Evolutionary conservation across 2,329 filamentous ascomycete species (phyloP).

Genomic region (Ceratocystis cacaofunesta): DNA sequence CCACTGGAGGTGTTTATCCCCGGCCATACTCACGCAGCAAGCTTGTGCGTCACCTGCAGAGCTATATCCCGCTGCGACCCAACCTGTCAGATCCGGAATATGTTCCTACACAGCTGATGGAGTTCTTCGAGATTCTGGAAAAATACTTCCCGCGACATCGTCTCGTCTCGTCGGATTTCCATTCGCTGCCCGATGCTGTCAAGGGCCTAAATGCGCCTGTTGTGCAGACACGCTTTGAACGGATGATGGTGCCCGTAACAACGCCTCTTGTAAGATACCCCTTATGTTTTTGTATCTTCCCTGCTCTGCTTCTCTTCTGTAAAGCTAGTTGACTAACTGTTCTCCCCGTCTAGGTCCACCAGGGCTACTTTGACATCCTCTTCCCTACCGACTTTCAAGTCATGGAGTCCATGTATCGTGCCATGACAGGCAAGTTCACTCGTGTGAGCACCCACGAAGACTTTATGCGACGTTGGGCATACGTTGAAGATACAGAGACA

Average conservation of each 20-base stretch:
- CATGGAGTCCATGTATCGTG: constrained; percentile 81
- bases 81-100: constrained; percentile 80
- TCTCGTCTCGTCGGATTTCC: constrained; percentile 81
- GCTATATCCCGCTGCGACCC: constrained; percentile 51
- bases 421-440: constrained; percentile 83
- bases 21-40: constrained; percentile 42
- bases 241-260: constrained; percentile 73
- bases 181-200: constrained; percentile 67
- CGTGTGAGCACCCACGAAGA: constrained; percentile 75
- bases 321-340: neutral
- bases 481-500: constrained; percentile 77
- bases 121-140: constrained; percentile 86
- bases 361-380: constrained; percentile 97
- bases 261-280: constrained; percentile 63
- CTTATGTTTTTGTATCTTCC: neutral
- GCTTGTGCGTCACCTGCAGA: constrained; percentile 46
- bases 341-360: constrained; percentile 54
- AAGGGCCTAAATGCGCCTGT: constrained; percentile 82
- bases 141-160: constrained; percentile 81
- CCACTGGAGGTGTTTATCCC: constrained; percentile 49
- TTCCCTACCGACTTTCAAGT: constrained; percentile 92
- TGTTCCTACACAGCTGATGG: constrained; percentile 85
- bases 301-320: neutral
- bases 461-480: constrained; percentile 81
- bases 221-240: constrained; percentile 83